phyloP scores from a whole-genome alignment of 805 yeast species.

The Ogataea pini region DNA sequence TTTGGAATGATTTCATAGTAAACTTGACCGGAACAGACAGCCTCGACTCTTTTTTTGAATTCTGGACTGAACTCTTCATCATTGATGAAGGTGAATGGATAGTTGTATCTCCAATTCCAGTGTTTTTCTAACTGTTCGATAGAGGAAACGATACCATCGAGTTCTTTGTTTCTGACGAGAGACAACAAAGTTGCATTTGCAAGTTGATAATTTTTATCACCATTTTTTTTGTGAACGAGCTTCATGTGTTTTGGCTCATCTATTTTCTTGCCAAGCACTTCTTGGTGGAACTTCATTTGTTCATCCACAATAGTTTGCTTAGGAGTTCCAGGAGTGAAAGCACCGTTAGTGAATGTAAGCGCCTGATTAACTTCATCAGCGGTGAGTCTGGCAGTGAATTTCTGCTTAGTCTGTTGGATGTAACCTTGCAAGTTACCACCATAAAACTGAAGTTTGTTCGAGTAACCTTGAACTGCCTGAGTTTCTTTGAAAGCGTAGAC shows the following conservation, averaged over 20 bases:
- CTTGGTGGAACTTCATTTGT: conserved; percentile 42
- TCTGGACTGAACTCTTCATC: conserved; percentile 62
- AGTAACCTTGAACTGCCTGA: conserved; percentile 14
- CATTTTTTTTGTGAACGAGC: conserved; percentile 24
- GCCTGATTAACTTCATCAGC: conserved; percentile 18
- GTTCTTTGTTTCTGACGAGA: conserved; percentile 67
- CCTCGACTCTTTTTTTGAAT: conserved; percentile 51
- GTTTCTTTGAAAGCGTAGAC: conserved; percentile 15
- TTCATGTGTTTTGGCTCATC: conserved; percentile 47
- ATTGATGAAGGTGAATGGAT: conserved; percentile 76
- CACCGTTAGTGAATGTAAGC: conserved; percentile 16
- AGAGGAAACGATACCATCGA: conserved; percentile 47
- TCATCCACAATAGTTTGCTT: conserved; percentile 34
- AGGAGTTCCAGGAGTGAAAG: conserved; percentile 18
- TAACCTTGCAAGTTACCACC: conserved; percentile 16
- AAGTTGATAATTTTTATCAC: conserved; percentile 21
- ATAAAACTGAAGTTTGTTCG: conserved; percentile 13
- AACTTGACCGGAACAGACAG: conserved; percentile 35
- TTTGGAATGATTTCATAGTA: conserved; percentile 35
- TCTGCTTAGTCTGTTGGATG: conserved; percentile 7
- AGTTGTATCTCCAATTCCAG: conserved; percentile 66
- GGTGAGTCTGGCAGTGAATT: conserved; percentile 6
- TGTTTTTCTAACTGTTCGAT: conserved; percentile 58
- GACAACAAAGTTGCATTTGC: conserved; percentile 75
- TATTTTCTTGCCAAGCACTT: conserved; percentile 38